Conservation (phyloP, 768 basidiomycete genomes). For the Epithele typhae region DNA sequence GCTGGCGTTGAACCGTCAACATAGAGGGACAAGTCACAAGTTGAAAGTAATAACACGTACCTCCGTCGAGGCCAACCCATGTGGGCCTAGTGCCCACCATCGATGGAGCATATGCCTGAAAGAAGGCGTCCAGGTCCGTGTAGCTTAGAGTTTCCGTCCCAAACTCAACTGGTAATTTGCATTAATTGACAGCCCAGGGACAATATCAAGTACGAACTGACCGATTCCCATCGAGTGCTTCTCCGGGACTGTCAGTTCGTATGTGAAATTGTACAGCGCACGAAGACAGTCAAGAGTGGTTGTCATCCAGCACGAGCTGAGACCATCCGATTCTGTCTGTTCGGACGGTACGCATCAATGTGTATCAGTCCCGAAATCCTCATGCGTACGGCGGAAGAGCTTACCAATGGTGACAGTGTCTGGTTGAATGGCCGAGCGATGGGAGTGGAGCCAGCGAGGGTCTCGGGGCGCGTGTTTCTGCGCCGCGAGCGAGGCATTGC, state of each 20-base stretch:
- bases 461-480: background rate
- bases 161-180: constrained; percentile 32
- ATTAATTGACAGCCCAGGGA: background rate
- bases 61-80: constrained; percentile 31
- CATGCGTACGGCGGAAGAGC: no score
- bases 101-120: constrained; percentile 32
- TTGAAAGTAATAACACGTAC: constrained; percentile 14
- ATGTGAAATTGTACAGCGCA: constrained; percentile 26
- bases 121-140: constrained; percentile 39
- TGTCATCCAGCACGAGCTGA: constrained; percentile 17
- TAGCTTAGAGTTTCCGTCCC: constrained; percentile 36
- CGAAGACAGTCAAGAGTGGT: constrained; percentile 26
- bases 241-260: constrained; percentile 14
- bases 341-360: no score
- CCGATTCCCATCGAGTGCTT: constrained; percentile 28
- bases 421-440: no score
- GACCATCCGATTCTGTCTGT: no score
- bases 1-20: background rate
- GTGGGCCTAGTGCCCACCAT: constrained; percentile 35
- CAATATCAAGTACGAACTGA: constrained; percentile 3
- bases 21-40: no score
- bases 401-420: no score
- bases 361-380: no score
- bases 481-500: constrained; percentile 2
- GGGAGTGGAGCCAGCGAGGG: background rate